Evolutionary conservation across 495 filamentous ascomycete species (phyloP).

Genomic region (Penicillium taxi): DNA sequence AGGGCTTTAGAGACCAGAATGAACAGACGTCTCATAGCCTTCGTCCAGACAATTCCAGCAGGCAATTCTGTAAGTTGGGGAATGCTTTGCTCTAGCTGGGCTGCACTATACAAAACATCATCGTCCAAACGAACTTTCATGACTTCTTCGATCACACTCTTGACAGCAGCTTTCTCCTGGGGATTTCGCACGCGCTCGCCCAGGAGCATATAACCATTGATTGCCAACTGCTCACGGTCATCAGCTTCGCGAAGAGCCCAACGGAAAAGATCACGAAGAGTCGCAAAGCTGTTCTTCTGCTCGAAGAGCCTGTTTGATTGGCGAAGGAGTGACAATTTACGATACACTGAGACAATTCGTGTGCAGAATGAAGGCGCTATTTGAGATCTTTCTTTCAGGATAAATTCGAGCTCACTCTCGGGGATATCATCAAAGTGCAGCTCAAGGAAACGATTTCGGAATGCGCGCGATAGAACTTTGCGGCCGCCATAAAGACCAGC

Average conservation of each 20-base stretch:
- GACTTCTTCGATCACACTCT: slow-evolving; percentile 81
- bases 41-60: slow-evolving; percentile 80
- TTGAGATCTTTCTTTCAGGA: slow-evolving; percentile 77
- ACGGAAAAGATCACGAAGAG: slow-evolving; percentile 88
- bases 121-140: slow-evolving; percentile 81
- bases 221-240: slow-evolving; percentile 77
- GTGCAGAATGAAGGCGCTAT: slow-evolving; percentile 87
- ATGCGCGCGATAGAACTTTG: slow-evolving; percentile 86
- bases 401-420: slow-evolving; percentile 86
- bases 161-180: slow-evolving; percentile 77
- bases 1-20: slow-evolving; percentile 77
- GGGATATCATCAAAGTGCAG: slow-evolving; percentile 98
- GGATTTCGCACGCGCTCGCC: slow-evolving; percentile 89
- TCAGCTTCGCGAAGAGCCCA: slow-evolving; percentile 89
- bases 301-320: slow-evolving; percentile 89
- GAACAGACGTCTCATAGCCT: slow-evolving; percentile 84
- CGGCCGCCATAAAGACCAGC: slow-evolving; percentile 91
- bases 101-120: slow-evolving; percentile 58
- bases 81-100: slow-evolving; percentile 42
- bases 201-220: slow-evolving; percentile 92
- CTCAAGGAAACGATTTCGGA: slow-evolving; percentile 94
- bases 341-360: slow-evolving; percentile 88
- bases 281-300: slow-evolving; percentile 96
- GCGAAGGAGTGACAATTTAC: slow-evolving; percentile 77
- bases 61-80: slow-evolving; percentile 32